Evolutionary conservation across 1,284 basidiomycete species (phyloP).

Genomic region (Hymenochaete sp.): DNA sequence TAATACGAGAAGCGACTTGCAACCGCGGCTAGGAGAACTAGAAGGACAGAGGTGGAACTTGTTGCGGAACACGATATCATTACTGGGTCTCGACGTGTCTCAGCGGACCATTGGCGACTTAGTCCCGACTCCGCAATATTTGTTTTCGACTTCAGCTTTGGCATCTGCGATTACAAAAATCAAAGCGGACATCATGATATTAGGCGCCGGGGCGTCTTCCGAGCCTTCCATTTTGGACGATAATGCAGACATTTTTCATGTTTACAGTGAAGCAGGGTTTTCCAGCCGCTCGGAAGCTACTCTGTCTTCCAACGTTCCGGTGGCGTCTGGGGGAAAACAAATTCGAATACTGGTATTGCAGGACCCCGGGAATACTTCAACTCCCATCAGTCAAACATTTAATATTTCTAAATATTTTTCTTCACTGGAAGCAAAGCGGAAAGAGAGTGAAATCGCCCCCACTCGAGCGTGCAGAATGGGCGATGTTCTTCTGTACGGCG

Average conservation of each 20-base stretch:
- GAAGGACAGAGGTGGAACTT: conserved; percentile 33
- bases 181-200: no score
- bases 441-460: conserved; percentile 7
- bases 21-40: conserved; percentile 28
- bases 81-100: conserved; percentile 41
- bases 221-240: conserved; percentile 14
- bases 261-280: conserved; percentile 3
- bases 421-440: conserved; percentile 22
- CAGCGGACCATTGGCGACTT: no score
- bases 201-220: no score
- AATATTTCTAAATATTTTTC: conserved; percentile 43
- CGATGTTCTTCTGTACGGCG: conserved; percentile 76
- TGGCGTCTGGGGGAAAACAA: neutral
- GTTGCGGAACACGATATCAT: conserved; percentile 35
- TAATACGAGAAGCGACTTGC: conserved; percentile 23
- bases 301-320: neutral
- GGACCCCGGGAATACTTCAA: conserved; percentile 34
- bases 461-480: conserved; percentile 42
- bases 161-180: conserved; percentile 27
- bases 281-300: conserved; percentile 39
- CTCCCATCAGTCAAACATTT: conserved; percentile 41
- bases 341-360: conserved; percentile 38
- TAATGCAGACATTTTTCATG: conserved; percentile 13
- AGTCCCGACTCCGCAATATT: conserved; percentile 46
- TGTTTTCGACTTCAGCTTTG: conserved; percentile 33